Base-by-base conservation (phyloP, 2,329 filamentous ascomycete genomes). In the Zymoseptoria passerinii region DNA sequence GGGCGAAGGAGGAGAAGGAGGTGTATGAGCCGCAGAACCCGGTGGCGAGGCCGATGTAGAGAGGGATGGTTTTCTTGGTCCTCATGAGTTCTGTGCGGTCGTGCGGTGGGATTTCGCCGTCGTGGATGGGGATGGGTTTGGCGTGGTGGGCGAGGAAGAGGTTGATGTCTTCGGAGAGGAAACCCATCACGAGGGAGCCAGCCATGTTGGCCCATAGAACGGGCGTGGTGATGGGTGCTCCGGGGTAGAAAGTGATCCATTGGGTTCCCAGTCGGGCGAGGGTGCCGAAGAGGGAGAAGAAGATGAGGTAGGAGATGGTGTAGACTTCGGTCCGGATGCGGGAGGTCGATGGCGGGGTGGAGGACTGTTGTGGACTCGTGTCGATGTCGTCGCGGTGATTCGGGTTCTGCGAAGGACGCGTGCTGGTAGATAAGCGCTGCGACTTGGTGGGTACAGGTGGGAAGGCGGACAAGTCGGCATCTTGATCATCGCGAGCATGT, bases 21-120 rank as follows among this genome's bases (percentile, higher is more conserved):
- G 92, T 96, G 68, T 94, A 89, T 64, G 88, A 92, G 61, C 92
- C 90, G 68, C 90, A 95, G 72, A 94, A 94, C 9, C 88, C 92
- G 0, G 88, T 95, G 0, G 89, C 83, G 5, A 96, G 82, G 54
- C 89, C 92, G 59, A 95, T 87, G 70, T 95, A 96, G 0, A 96
- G 78, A 0, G 92, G 92, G 28, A 95, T 88, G 0, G 88, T 89
- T 76, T 95, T 95, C 71, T 96, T 96, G 27, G 72, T 79, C 68
- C 86, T 77, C 6, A 60, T 63, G 51, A 76, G 72, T 6, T 70
- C 66, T 0, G 68, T 68, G 58, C 69, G 23, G 13, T 52, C 50
- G 7, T n/a, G 16, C 5, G 50, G 50, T 13, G 23, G 7, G 6
- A 18, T 72, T n/a, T 64, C 61, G 7, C 55, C 56, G 44, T 76